phyloP scores from a whole-genome alignment of 495 filamentous ascomycete genomes.

The Penicillium taxi region DNA sequence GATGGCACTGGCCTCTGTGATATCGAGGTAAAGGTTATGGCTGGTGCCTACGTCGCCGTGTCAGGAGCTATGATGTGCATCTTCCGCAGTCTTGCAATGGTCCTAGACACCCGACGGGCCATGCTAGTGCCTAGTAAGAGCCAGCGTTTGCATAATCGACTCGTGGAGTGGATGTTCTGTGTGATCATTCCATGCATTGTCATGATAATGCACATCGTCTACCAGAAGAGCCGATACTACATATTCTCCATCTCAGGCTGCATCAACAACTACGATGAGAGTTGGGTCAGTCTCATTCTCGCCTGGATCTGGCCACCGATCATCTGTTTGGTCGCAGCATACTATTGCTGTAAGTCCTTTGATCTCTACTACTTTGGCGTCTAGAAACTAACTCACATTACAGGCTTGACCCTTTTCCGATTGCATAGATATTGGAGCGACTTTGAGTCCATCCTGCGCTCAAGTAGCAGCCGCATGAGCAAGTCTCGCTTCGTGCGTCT shows the following conservation, averaged over 20 bases:
- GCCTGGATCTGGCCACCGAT: conserved; percentile 59
- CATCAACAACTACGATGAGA: conserved; percentile 51
- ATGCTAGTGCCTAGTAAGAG: conserved; percentile 43
- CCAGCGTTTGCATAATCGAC: conserved; percentile 45
- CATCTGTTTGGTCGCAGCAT: conserved; percentile 52
- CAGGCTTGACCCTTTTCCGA: conserved; percentile 57
- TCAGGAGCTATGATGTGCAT: conserved; percentile 58
- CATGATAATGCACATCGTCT: conserved; percentile 59
- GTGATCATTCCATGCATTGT: conserved; percentile 58
- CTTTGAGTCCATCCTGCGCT: conserved; percentile 51
- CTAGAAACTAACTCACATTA: conserved; percentile 1
- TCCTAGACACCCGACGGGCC: conserved; percentile 57
- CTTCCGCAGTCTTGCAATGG: conserved; percentile 62
- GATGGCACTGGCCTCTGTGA: conserved; percentile 74
- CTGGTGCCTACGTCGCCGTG: conserved; percentile 55
- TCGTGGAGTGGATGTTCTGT: conserved; percentile 61
- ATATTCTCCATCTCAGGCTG: conserved; percentile 72
- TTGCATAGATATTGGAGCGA: conserved; percentile 57
- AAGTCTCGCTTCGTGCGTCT: conserved; percentile 71
- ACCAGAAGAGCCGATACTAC: conserved; percentile 63
- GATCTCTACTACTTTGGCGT: background rate
- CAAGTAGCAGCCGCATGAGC: conserved; percentile 48
- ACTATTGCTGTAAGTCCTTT: conserved; percentile 61
- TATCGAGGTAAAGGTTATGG: conserved; percentile 62
- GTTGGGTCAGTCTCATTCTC: conserved; percentile 63